These are phyloP conservation scores for Nicotiana tomentosiformis DNA, from an alignment of 257 asterid species.

Conservation along the genomic window DNA sequence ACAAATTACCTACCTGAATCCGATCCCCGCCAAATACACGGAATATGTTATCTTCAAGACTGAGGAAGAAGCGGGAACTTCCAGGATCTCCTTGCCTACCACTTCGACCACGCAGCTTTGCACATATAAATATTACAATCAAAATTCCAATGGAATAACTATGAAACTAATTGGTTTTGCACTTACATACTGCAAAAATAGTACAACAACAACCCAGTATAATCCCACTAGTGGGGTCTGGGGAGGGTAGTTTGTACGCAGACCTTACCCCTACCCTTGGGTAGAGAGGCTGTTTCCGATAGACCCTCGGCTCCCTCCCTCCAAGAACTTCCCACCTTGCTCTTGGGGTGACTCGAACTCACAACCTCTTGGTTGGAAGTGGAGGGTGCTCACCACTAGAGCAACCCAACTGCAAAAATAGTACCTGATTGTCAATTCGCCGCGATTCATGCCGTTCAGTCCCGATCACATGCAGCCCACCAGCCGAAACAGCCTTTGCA, in stretches of 20 bases:
- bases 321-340: too few relatives aligned
- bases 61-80: conserved; percentile 96
- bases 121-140: conserved; percentile 1
- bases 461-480: conserved; percentile 98
- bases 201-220: neutral
- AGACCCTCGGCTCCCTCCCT: too few relatives aligned
- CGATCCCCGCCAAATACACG: conserved; percentile 99
- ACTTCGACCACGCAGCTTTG: conserved; percentile 96
- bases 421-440: conserved; percentile 96
- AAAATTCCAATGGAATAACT: neutral
- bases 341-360: too few relatives aligned
- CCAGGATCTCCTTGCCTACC: conserved; percentile 99
- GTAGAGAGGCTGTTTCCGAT: too few relatives aligned
- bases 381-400: too few relatives aligned
- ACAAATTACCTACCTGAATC: conserved; percentile 56
- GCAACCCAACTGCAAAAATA: neutral
- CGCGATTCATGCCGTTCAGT: conserved; percentile 99
- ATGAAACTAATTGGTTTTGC: neutral
- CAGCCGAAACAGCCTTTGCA: conserved; percentile 77
- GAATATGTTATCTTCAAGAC: conserved; percentile 97
- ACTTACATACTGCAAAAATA: neutral
- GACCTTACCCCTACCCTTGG: too few relatives aligned
- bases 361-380: too few relatives aligned
- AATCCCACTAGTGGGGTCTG: too few relatives aligned
- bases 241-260: too few relatives aligned